A percentile compares a stretch with the other conserved stretches of the same genome.
These are phyloP conservation scores for Corymbia maculata DNA, from an alignment of 345 rosid species.

Conservation along the genomic window DNA sequence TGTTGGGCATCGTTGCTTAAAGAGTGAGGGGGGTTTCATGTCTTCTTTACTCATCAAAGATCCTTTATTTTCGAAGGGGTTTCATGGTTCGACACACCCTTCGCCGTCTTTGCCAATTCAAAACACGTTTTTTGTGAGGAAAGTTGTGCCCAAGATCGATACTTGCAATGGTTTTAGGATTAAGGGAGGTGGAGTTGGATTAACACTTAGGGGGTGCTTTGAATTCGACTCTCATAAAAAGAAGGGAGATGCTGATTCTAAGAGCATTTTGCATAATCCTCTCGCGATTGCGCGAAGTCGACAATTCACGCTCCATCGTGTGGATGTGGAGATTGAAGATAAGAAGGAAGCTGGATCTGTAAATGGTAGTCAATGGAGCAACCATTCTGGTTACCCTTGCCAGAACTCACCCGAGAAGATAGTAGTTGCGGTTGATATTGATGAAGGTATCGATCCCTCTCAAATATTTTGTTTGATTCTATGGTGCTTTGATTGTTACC, in stretches of 20 bases:
- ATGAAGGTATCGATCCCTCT: constrained; percentile 52
- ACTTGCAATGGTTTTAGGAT: constrained; percentile 6
- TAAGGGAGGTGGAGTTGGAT: not conserved
- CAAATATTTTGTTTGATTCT: not conserved
- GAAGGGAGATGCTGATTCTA: not conserved
- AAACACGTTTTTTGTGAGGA: not conserved
- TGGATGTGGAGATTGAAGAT: constrained; percentile 30
- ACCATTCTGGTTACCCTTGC: constrained; percentile 26
- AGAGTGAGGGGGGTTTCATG: not conserved
- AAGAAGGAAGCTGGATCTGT: constrained; percentile 24
- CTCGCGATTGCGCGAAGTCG: constrained; percentile 32
- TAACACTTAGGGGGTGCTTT: constrained; percentile 5
- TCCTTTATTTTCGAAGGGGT: not conserved
- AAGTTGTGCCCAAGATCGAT: constrained; percentile 2
- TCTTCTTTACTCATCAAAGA: constrained; percentile 2
- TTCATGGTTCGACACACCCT: not conserved
- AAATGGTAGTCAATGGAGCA: constrained; percentile 36
- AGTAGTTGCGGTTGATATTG: constrained; percentile 90
- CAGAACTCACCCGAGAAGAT: constrained; percentile 33
- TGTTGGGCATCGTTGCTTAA: not conserved
- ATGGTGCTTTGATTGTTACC: not conserved
- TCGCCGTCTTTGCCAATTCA: not conserved
- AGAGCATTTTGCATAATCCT: constrained; percentile 8
- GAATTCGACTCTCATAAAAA: not conserved
- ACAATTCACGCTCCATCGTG: constrained; percentile 19